Evolutionary conservation across 2,329 filamentous ascomycete species (phyloP).

Genomic region (Aureobasidium leucospermi): DNA sequence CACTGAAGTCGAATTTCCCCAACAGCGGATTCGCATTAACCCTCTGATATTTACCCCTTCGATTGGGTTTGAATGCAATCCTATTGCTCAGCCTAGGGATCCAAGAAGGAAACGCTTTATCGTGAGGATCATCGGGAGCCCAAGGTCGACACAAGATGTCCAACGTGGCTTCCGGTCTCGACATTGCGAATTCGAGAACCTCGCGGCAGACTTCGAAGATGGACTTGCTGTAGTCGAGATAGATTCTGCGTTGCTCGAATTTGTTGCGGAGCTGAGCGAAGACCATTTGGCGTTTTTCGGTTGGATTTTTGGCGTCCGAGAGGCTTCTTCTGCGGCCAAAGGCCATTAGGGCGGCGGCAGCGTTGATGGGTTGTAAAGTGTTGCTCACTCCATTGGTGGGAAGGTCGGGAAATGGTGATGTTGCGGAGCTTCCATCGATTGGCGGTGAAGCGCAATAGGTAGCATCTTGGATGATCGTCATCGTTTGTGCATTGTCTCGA

Average conservation of each 20-base stretch:
- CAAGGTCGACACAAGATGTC: constrained; percentile 14
- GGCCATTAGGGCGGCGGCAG: not conserved
- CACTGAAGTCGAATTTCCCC: not conserved
- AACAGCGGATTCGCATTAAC: constrained; percentile 14
- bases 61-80: not conserved
- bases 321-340: not conserved
- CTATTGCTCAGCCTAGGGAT: constrained; percentile 5
- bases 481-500: not conserved
- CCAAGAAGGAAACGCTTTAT: constrained; percentile 5
- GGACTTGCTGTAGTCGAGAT: constrained; percentile 11
- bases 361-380: not conserved
- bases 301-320: not conserved
- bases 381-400: not conserved
- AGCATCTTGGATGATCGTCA: not conserved
- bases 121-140: constrained; percentile 1
- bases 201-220: constrained; percentile 14
- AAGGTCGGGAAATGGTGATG: not conserved
- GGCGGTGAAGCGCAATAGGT: not conserved
- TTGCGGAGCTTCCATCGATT: not conserved
- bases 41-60: constrained; percentile 1
- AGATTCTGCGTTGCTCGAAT: not conserved
- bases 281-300: not conserved
- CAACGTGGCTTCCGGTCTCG: not conserved
- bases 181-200: constrained; percentile 11
- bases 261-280: not conserved